A percentile compares a stretch with the other conserved stretches of the same genome.
Conservation (phyloP, 1,284 basidiomycete species). For the Chalciporus piperatoides region DNA sequence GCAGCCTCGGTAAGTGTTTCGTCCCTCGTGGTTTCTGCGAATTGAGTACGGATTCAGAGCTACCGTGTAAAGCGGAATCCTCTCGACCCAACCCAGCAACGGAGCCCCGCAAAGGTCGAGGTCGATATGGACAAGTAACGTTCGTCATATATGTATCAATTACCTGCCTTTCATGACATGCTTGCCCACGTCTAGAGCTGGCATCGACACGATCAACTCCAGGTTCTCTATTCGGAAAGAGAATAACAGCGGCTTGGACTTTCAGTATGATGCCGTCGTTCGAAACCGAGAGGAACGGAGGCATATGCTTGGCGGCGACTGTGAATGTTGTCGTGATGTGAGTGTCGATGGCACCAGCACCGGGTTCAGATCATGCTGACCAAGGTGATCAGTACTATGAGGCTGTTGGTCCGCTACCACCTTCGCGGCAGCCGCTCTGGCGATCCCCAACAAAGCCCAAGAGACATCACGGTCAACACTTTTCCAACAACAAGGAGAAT, state of each 20-base stretch:
- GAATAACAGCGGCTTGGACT: slow-evolving; percentile 61
- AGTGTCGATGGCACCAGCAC: slow-evolving; percentile 26
- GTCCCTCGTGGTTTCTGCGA: not conserved
- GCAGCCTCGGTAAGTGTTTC: slow-evolving; percentile 12
- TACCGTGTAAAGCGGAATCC: slow-evolving; percentile 26
- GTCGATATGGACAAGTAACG: slow-evolving; percentile 31
- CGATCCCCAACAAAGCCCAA: slow-evolving; percentile 48
- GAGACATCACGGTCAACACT: slow-evolving; percentile 1
- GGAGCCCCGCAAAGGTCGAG: slow-evolving; percentile 29
- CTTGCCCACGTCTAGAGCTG: slow-evolving; percentile 18
- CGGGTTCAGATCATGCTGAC: not conserved
- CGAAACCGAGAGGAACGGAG: slow-evolving; percentile 63
- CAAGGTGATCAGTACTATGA: slow-evolving; percentile 66
- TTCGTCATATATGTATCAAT: slow-evolving; percentile 10
- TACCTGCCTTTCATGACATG: not conserved
- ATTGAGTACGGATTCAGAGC: slow-evolving; percentile 12
- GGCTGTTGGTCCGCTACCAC: slow-evolving; percentile 68
- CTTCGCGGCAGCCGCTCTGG: slow-evolving; percentile 68
- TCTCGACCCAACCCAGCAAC: slow-evolving; percentile 21
- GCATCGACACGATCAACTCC: slow-evolving; percentile 53
- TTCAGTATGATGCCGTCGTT: slow-evolving; percentile 76
- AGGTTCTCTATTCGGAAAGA: slow-evolving; percentile 64
- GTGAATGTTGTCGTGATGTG: slow-evolving; percentile 82
- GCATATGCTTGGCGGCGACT: slow-evolving; percentile 73
- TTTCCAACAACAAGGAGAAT: slow-evolving; percentile 23